These are phyloP conservation scores for Phytopythium cucurbitacearum DNA, from an alignment of 352 stramenopile species.

Conservation along the genomic window DNA sequence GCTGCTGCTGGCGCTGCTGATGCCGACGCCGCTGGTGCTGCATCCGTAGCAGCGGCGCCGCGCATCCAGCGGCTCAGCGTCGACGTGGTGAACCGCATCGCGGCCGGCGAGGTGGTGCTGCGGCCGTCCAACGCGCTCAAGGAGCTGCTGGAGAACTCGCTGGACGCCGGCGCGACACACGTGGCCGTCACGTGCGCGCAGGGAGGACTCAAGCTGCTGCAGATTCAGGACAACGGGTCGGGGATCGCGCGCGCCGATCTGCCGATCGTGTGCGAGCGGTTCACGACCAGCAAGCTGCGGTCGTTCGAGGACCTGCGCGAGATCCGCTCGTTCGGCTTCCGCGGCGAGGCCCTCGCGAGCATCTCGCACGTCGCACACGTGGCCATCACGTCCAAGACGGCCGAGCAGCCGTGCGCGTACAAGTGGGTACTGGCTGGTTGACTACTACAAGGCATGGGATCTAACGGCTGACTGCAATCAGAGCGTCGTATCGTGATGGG, in stretches of 20 bases:
- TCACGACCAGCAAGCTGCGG: conserved; percentile 97
- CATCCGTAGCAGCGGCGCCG: conserved; percentile 6
- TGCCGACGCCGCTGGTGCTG: too few relatives aligned
- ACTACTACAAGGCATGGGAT: background rate
- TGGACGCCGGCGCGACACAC: conserved; percentile 92
- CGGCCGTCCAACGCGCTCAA: conserved; percentile 93
- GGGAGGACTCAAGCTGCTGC: conserved; percentile 91
- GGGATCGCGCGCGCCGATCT: conserved; percentile 93
- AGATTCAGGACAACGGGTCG: conserved; percentile 95
- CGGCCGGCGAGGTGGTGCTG: conserved; percentile 95
- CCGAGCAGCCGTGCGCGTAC: conserved; percentile 72
- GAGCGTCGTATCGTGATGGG: conserved; percentile 91
- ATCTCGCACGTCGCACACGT: conserved; percentile 95
- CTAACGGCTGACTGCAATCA: conserved; percentile 12
- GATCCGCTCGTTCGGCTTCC: conserved; percentile 98
- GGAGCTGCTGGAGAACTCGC: conserved; percentile 98
- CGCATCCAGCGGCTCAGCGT: conserved; percentile 87
- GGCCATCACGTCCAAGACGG: conserved; percentile 86
- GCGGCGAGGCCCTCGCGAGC: conserved; percentile 97
- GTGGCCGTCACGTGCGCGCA: conserved; percentile 76
- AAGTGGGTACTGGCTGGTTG: conserved; percentile 29
- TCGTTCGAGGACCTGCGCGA: conserved; percentile 93
- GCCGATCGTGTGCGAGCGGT: conserved; percentile 94
- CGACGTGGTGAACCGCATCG: conserved; percentile 95
- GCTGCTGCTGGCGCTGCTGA: too few relatives aligned